Evolutionary conservation across 2,329 filamentous ascomycete genomes (phyloP).

Genomic region (Paecilomyces formosus): DNA sequence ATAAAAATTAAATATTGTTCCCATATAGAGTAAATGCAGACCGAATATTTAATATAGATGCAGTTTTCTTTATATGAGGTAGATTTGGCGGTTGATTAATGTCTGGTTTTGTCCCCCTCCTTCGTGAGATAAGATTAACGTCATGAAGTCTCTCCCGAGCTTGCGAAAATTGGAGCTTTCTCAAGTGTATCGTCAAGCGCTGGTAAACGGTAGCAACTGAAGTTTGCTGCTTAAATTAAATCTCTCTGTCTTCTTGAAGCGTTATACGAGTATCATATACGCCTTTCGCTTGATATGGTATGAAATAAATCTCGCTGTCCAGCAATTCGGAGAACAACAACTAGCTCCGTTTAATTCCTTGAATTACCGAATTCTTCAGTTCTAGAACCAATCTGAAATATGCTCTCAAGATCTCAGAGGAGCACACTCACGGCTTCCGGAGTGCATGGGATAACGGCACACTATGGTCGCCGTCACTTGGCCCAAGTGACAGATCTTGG

Average conservation of each 20-base stretch:
- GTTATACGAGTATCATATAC: too few relatives aligned
- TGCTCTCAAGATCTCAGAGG: conserved; percentile 8
- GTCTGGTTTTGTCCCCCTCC: background rate
- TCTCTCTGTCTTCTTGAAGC: too few relatives aligned
- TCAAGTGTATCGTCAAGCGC: background rate
- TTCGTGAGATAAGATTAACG: background rate
- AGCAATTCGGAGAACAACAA: background rate
- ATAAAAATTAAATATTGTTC: too few relatives aligned
- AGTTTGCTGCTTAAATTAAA: too few relatives aligned
- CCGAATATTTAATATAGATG: too few relatives aligned
- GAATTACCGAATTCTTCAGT: background rate
- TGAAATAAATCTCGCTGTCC: background rate
- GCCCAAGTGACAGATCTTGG: conserved; percentile 10
- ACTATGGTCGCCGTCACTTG: conserved; percentile 6
- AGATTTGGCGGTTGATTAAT: too few relatives aligned
- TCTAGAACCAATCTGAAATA: conserved; percentile 6
- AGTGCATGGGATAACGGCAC: conserved; percentile 1
- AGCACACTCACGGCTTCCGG: background rate
- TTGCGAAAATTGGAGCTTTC: background rate
- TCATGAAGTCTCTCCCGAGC: background rate
- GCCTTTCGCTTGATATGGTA: background rate
- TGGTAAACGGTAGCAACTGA: background rate
- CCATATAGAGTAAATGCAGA: too few relatives aligned
- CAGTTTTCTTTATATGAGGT: too few relatives aligned
- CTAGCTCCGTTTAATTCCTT: background rate